phyloP scores from a whole-genome alignment of 176 grass and related monocot species.

The Leersia perrieri region DNA sequence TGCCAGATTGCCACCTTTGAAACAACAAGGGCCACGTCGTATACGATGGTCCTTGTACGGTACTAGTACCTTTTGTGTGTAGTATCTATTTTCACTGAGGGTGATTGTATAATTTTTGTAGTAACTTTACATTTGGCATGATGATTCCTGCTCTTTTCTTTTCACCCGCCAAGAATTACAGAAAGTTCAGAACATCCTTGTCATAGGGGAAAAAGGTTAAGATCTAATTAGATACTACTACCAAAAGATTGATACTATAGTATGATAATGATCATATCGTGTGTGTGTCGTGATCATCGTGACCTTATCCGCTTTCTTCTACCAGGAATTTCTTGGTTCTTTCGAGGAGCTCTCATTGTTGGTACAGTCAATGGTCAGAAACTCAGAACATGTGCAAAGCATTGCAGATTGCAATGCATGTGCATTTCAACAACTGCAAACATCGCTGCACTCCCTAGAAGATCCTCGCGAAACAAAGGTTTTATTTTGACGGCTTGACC shows the following conservation, averaged over 20 bases:
- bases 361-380: neutral
- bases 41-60: neutral
- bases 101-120: neutral
- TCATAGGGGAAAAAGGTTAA: neutral
- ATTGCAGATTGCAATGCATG: neutral
- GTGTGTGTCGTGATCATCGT: neutral
- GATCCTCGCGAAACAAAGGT: constrained; percentile 1
- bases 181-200: neutral
- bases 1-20: neutral
- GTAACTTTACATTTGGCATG: neutral
- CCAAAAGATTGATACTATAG: neutral
- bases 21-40: neutral
- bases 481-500: constrained; percentile 7
- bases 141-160: neutral
- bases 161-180: neutral
- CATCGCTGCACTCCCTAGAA: neutral
- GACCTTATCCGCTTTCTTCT: neutral
- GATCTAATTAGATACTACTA: neutral
- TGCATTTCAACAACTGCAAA: neutral
- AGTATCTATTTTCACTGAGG: neutral
- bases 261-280: neutral
- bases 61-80: neutral
- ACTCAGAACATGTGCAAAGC: neutral
- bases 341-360: neutral
- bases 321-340: neutral